Evolutionary conservation across 768 basidiomycete species (phyloP).

Genomic region (Leucocoprinus birnbaumii): DNA sequence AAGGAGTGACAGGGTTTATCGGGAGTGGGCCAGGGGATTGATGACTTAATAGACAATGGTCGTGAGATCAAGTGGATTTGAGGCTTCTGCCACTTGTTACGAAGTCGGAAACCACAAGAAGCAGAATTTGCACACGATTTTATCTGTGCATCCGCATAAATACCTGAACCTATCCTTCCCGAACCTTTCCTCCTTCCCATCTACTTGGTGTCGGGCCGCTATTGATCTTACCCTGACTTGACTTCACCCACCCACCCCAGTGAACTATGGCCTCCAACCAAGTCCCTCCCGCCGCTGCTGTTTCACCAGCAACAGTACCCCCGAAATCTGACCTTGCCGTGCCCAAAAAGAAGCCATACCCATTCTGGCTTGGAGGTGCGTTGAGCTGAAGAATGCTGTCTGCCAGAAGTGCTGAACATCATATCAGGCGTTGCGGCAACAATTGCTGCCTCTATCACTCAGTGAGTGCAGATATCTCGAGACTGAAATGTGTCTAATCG

Average conservation of each 20-base stretch:
- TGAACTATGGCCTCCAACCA: background rate
- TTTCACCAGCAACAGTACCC: background rate
- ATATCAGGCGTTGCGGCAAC: conserved; percentile 71
- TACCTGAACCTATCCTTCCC: background rate
- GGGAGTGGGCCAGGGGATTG: too few species aligned
- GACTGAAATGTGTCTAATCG: background rate
- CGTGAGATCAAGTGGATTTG: conserved; percentile 1
- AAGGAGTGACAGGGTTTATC: background rate
- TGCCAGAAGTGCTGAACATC: background rate
- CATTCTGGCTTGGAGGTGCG: conserved; percentile 82
- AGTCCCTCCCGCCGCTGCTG: background rate
- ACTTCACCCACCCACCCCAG: too few species aligned
- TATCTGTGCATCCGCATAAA: background rate
- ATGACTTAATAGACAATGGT: background rate
- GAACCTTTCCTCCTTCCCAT: background rate
- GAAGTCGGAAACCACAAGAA: background rate
- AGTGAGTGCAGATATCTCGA: conserved; percentile 41
- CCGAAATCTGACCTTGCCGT: conserved; percentile 6
- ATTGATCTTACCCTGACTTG: too few species aligned
- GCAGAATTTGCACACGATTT: background rate
- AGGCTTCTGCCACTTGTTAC: too few species aligned
- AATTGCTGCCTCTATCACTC: conserved; percentile 86
- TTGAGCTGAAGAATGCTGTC: conserved; percentile 1
- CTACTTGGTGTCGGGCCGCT: background rate
- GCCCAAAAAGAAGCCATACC: conserved; percentile 69